Base-by-base conservation (phyloP, 2,329 filamentous ascomycete genomes). In the Lecanicillium sp. region DNA sequence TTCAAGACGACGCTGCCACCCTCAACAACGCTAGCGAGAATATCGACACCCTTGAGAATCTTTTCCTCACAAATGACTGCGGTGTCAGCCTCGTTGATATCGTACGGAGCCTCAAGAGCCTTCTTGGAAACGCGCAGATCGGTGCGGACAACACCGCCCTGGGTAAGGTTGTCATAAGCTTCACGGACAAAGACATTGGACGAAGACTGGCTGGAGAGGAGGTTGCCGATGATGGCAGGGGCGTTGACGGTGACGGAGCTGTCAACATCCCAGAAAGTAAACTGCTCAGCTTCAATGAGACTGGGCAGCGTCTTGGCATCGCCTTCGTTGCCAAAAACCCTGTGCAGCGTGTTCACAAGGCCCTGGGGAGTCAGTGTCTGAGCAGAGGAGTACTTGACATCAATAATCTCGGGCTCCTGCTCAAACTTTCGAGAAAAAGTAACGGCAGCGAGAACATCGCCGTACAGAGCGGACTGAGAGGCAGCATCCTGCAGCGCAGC, bases 231-330 rank as follows among this genome's bases (percentile, higher is more conserved):
- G 28, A 68, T 74, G 16, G 74, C 63, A 9, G 87, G 81, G 1
- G 86, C 80, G 43, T 69, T 68, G 37, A 73, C 70, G 37, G 82
- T 74, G 2, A 69, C 63, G 19, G 88, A 88, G 58, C 80, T 75
- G 54, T 95, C 90, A 29, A 85, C 58, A 50, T 95, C 85, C 88
- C 89, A 96, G 73, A 98, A 95, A 11, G 81, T 82, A 66, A 92
- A 96, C 62, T 96, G 85, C 59, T 85, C 75, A 15, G 80, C 78
- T 48, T 77, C 68, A 39, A 80, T 60, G 33, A 70, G 58, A n/a
- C 45, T 68, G 41, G 50, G 59, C 44, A 56, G 56, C 41, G 59
- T 52, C 41, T 63, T 63, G 17, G 61, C 55, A 35, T 64, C 60
- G 38, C 63, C 73, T 50, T 83, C 83, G 50, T 77, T 75, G 55